Evolutionary conservation across 257 asterid species (phyloP), one percentile per base, ranked within the genome.

Genomic region (Scutellaria barbata): DNA sequence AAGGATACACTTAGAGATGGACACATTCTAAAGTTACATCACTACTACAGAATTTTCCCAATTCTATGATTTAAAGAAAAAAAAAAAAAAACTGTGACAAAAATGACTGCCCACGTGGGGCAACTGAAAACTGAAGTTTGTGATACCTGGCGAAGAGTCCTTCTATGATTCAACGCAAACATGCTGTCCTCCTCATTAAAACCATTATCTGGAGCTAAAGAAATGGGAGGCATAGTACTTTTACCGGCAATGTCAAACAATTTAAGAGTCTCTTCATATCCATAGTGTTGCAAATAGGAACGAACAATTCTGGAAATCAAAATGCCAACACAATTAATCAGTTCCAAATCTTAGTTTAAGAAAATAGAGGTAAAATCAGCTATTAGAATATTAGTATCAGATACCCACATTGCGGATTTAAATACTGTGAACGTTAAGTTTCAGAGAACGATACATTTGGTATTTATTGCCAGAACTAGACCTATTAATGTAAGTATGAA

Each of bases 251-350:
- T 58, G 46, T 92, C 96, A 53, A 95, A 81, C 58, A 79, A 73
- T 69, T 83, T 71, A 55, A 95, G 94, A 42, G 98, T 95, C 74
- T 87, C 97, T 78, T 85, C 92, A 74, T 95, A 95, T 76, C 99
- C 99, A 67, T 95, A 89, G 75, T 92, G 90, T 72, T 92, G 98
- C 63, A 95, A 84, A 78, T 95, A 92, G 64, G 95, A 85, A 47
- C 94, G 89, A 57, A 95, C 95, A 77, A 95, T 82, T 74, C 98
- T 95, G 94, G 52, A 42, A 68, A 78, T 47, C 39, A 53, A 80
- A 81, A 74, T 25, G 61, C 16, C 68, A 72, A 73, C 8, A 14
- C 35, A 39, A 59, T 65, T 45, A 66, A 22, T 55, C 51, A 69
- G 60, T 52, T 48, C 53, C 71, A 41, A 41, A 69, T 63, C 52